Conservation (phyloP, 2,329 filamentous ascomycete species). For the Ophiocordyceps polyrhachis-furcata region DNA sequence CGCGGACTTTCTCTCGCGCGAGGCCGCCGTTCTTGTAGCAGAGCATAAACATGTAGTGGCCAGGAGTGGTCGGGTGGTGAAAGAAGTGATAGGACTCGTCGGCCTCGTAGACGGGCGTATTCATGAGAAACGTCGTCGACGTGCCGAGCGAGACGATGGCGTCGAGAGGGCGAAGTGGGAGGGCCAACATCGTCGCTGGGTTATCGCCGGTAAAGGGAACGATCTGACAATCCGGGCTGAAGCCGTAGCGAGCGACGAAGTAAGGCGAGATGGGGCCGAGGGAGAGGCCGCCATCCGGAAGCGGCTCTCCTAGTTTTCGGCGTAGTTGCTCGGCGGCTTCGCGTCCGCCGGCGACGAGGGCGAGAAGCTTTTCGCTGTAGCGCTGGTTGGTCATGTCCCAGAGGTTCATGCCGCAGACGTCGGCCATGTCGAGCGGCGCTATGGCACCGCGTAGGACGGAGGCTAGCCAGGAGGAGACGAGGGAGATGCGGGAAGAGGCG, state of each 20-base stretch:
- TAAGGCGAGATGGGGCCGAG: constrained; percentile 63
- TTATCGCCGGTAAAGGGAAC: constrained; percentile 91
- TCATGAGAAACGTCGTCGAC: constrained; percentile 95
- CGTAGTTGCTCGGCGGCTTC: constrained; percentile 45
- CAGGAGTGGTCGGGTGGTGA: constrained; percentile 82
- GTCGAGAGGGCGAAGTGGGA: constrained; percentile 73
- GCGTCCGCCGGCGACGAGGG: constrained; percentile 45
- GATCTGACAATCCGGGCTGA: constrained; percentile 55
- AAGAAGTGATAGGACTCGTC: constrained; percentile 92
- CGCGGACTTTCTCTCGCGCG: constrained; percentile 75
- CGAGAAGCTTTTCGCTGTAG: constrained; percentile 60
- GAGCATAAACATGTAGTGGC: constrained; percentile 98
- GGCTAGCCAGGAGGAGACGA: constrained; percentile 89
- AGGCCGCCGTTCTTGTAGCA: constrained; percentile 98
- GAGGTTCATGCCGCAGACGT: constrained; percentile 92
- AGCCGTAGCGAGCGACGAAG: constrained; percentile 63
- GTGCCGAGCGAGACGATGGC: constrained; percentile 92
- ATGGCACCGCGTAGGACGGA: constrained; percentile 73
- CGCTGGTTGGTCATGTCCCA: constrained; percentile 66
- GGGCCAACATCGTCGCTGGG: constrained; percentile 78
- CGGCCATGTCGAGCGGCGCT: constrained; percentile 81
- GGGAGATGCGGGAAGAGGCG: constrained; percentile 66
- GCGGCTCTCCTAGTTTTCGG: constrained; percentile 62
- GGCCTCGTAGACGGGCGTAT: constrained; percentile 76
- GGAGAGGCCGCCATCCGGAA: constrained; percentile 59